A percentile compares a stretch with the other conserved stretches of the same genome.
phyloP scores from a whole-genome alignment of 2,329 filamentous ascomycete species.

The Lecanicillium sp. region DNA sequence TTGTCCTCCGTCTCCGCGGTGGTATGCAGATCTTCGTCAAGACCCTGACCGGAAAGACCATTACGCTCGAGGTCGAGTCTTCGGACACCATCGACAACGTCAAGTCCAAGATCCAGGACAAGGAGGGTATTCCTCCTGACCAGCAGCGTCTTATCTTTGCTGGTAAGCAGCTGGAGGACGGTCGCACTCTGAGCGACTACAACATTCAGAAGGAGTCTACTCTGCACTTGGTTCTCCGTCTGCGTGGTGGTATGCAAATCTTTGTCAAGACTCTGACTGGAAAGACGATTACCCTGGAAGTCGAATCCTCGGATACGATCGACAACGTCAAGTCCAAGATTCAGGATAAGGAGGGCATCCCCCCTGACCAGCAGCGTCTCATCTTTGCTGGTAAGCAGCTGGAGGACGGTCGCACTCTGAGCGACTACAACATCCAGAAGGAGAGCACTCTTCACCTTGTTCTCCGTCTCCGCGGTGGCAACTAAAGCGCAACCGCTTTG shows the following conservation, averaged over 20 bases:
- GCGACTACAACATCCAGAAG: conserved; percentile 96
- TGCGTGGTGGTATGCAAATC: conserved; percentile 76
- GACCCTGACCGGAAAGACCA: conserved; percentile 87
- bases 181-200: conserved; percentile 86
- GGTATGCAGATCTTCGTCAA: conserved; percentile 89
- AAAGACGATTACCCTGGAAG: conserved; percentile 90
- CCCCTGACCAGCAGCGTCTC: conserved; percentile 89
- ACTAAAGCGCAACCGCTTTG: conserved; percentile 28
- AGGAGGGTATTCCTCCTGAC: conserved; percentile 90
- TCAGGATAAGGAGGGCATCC: conserved; percentile 97
- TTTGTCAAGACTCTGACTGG: conserved; percentile 81
- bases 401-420: conserved; percentile 84
- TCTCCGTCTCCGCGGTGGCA: conserved; percentile 82
- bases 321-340: conserved; percentile 98
- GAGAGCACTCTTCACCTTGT: conserved; percentile 82
- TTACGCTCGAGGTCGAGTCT: conserved; percentile 84
- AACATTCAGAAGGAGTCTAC: conserved; percentile 94
- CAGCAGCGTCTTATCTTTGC: conserved; percentile 89
- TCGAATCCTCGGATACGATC: conserved; percentile 85
- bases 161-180: conserved; percentile 89
- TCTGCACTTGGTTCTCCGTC: conserved; percentile 71
- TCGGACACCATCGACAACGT: conserved; percentile 94
- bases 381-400: conserved; percentile 97
- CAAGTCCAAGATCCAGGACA: conserved; percentile 88
- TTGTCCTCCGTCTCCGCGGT: conserved; percentile 82